Evolutionary conservation across 441 rosid species (phyloP), one percentile per base, ranked within the genome.

Genomic region (Euphorbia schlechtendalii): DNA sequence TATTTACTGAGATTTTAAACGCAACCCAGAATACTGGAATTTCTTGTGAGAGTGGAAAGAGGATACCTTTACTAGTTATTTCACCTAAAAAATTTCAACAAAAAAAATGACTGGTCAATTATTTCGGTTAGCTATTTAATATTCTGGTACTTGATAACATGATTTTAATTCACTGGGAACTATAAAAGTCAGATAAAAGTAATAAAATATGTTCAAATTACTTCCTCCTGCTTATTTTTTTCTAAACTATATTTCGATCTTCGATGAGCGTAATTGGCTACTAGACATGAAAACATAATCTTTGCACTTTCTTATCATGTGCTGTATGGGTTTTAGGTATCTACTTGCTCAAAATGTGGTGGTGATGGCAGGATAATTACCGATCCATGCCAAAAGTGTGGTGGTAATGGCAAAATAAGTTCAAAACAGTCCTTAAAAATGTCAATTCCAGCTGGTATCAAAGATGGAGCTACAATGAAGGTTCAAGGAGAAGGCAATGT

Each of bases 361-460:
- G 98, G 98, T 41, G 78, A 82, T n/a, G 98, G 98, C 67, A 88
- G 80, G 76, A 77, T 84, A 69, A 77, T 93, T 61, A 90, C 91
- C 63, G 95, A 90, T 61, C 75, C 74, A 65, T 93, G 97, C 76
- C 74, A 52, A 56, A 80, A 69, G 46, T 93, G 97, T 71, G 53
- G 67, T 43, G 95, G 99, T 65, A 78, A 67, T 49, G 94, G 97
- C 70, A 80, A 80, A 72, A 68, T 84, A 57, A 77, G 74, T 77
- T 78, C 90, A 64, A 82, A 66, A 64, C 79, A 85, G 73, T 81
- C 69, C 51, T 69, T 88, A 77, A 78, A 77, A 68, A 76, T 90
- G 60, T 73, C 69, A 49, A 79, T 88, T 66, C 99, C 96, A n/a
- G 85, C 97, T 68, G 98, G 99, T 69, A 90, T 88, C 64, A 79